phyloP scores from a whole-genome alignment of 2,329 filamentous ascomycete species.

The Penicillium sp. region DNA sequence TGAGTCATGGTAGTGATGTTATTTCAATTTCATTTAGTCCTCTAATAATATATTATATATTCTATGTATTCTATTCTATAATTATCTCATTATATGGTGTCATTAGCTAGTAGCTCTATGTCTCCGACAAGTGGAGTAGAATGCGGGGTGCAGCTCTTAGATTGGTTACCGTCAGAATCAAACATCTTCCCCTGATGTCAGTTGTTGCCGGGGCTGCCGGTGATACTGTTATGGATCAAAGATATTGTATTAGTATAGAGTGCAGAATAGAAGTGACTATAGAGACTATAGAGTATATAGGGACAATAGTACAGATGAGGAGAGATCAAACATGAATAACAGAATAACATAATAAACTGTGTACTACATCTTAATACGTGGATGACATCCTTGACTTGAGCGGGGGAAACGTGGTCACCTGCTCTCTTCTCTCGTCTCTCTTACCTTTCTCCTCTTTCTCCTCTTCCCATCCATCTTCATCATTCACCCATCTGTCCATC shows the following conservation, averaged over 20 bases:
- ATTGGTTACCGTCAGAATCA: constrained; percentile 14
- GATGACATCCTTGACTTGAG: constrained; percentile 25
- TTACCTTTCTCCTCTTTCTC: constrained; percentile 7
- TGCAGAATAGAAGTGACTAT: not conserved
- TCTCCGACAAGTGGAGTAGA: constrained; percentile 20
- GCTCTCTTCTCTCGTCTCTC: constrained; percentile 18
- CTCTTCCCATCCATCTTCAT: constrained; percentile 13
- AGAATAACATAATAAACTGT: too few species aligned
- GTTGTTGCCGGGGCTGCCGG: constrained; percentile 26
- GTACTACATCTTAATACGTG: not conserved
- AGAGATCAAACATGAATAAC: not conserved
- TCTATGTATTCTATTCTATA: too few species aligned
- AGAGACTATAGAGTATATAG: too few species aligned
- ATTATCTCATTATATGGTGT: too few species aligned
- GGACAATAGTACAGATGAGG: not conserved
- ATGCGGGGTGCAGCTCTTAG: constrained; percentile 36
- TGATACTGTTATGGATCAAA: not conserved
- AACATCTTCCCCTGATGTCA: constrained; percentile 26
- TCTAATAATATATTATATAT: not conserved
- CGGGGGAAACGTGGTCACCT: constrained; percentile 28
- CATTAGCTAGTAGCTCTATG: not conserved
- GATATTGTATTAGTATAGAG: not conserved
- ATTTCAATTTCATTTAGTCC: not conserved
- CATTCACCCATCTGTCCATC: constrained; percentile 20
- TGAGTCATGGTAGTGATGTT: not conserved